Conservation (phyloP, 805 yeast species). For the Helenozyma baotianmanensis region DNA sequence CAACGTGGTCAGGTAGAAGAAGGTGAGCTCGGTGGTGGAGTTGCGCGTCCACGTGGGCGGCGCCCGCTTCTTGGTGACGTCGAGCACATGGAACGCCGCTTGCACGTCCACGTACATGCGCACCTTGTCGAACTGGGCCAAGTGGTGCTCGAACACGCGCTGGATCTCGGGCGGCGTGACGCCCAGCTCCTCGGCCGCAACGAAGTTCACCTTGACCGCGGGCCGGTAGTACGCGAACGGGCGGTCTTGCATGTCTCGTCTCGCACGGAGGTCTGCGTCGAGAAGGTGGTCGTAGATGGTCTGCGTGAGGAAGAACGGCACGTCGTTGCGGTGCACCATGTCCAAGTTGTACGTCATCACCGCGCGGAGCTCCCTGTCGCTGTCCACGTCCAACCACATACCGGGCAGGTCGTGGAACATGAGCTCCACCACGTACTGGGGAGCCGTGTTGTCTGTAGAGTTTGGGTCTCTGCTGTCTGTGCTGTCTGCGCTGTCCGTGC, state of each 20-base stretch:
- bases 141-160: conserved; percentile 2
- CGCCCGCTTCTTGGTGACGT: conserved; percentile 11
- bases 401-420: conserved; percentile 39
- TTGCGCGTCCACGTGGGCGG: conserved; percentile 5
- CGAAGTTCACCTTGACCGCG: conserved; percentile 8
- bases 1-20: conserved; percentile 15
- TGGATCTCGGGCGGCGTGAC: conserved; percentile 5
- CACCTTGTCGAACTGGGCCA: conserved; percentile 5
- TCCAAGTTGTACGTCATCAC: conserved; percentile 31
- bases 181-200: conserved; percentile 16
- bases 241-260: background rate
- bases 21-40: conserved; percentile 7
- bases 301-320: conserved; percentile 61
- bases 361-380: conserved; percentile 27
- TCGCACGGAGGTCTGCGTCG: conserved; percentile 20
- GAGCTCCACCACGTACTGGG: conserved; percentile 24
- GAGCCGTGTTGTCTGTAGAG: background rate
- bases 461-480: no score
- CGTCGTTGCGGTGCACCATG: conserved; percentile 50
- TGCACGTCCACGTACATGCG: conserved; percentile 4
- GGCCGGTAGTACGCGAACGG: conserved; percentile 2
- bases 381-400: conserved; percentile 38
- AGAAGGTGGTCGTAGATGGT: conserved; percentile 29
- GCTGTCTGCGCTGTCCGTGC: background rate
- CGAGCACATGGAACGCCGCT: conserved; percentile 6